Base-by-base conservation (phyloP, 768 basidiomycete genomes). In the Mycena filopes region DNA sequence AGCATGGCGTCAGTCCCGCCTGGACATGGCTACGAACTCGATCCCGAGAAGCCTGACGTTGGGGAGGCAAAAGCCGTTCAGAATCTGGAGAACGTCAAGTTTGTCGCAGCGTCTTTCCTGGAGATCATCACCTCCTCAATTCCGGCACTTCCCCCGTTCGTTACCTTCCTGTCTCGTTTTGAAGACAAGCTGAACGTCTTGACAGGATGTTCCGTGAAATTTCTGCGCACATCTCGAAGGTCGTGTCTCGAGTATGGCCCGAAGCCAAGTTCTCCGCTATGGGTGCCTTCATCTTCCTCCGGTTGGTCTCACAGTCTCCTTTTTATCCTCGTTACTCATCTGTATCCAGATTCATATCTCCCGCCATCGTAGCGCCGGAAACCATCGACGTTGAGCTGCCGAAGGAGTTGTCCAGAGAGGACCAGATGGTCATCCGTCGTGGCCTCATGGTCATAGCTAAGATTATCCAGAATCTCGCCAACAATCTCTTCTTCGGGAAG, bases 401-500 rank as follows among this genome's bases (percentile, higher is more conserved):
- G 0, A 83, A 84, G 63, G 91, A 90, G n/a, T 25, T 65, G n/a
- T 61, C 67, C 11, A 49, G 36, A 40, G 82, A 85, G 40, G 79
- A 82, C 42, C 70, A 72, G 6, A 33, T 71, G 2, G 81, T 85
- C 29, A 83, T 93, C 55, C 89, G 93, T 20, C 88, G 92, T 43
- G 95, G 93, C 20, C 81, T 97, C 16, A 90, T 93, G 83, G 81
- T 93, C 49, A 91, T 98, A 67, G 93, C 94, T 46, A 98, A 96
- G 79, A 89, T 96, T 60, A 89, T 98, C 48, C 95, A 97, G 77
- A 96, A 94, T 72, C 78, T 98, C 31, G 95, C 95, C 21, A 98
- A 98, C 78, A 97, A 98, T 70, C 91, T 96, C 51, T 89, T 94
- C 72, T 97, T 97, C 70, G 94, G 92, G 13, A 96, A 96, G 75